Base-by-base conservation (phyloP, 805 yeast genomes). In the Candida multigemmis region DNA sequence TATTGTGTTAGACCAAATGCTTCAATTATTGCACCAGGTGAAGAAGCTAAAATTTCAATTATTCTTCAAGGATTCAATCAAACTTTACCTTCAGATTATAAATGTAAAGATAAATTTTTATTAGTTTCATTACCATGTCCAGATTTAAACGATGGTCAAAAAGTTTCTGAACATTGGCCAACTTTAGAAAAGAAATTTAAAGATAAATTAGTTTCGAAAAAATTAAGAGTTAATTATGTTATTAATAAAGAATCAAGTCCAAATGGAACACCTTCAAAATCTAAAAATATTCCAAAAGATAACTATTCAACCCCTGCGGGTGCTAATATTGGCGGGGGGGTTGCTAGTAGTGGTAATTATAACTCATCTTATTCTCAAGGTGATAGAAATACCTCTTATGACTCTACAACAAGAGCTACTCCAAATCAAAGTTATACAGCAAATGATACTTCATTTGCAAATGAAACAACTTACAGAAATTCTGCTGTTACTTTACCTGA, bases 1-100 rank as follows among this genome's bases (percentile, higher is more conserved):
- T 79, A 87, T 65, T 84, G 95, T 55, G 97, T 91, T 27, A 79
- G 96, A 60, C 98, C 98, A 36, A 91, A 87, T 54, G 89, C 96
- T 33, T 74, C 91, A 10, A 53, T 79, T 19, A 65, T 91, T 31
- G 65, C 64, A 16, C 87, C 97, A 9, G 91, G 93, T 19, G 71
- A 72, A 38, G 53, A 76, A 14, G 56, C 77, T 28, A 74, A 80
- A 30, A 82, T 91, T 28, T 72, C 87, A 24, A 78, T 91, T 43
- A 84, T 85, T 43, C 74, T 85, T 36, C 87, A 87, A 56, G 95
- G 94, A 10, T 66, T 82, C 41, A 60, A 75, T 29, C 74, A 75
- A 43, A 89, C 83, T 33, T 87, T 93, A 27, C 62, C 74, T 3
- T 56, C 72, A 26, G 85, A 75, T 46, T 74, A 68, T 58, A 79